Percentiles rank a stretch among this genome's conserved stretches.
Evolutionary conservation across 2,329 filamentous ascomycete species (phyloP).

Genomic region (Pseudocercospora pini-densiflorae): DNA sequence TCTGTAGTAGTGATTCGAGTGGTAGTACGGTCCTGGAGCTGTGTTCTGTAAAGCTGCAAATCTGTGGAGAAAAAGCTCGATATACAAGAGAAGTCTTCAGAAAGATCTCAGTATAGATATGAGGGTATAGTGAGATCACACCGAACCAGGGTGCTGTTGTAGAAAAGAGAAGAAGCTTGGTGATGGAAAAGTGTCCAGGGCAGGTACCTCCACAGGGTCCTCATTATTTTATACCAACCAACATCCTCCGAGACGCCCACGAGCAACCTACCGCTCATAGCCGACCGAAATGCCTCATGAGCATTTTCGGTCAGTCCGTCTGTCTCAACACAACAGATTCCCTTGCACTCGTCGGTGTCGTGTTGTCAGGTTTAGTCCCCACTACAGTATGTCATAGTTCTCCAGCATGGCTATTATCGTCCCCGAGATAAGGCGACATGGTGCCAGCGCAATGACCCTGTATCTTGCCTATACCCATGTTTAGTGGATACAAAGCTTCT

Average conservation of each 20-base stretch:
- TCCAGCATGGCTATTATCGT: conserved; percentile 25
- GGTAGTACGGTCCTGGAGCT: neutral
- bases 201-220: conserved; percentile 14
- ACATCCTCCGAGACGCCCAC: neutral
- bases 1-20: neutral
- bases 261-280: conserved; percentile 4
- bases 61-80: neutral
- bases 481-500: neutral
- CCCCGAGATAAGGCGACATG: conserved; percentile 25
- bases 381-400: conserved; percentile 30
- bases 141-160: neutral
- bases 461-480: neutral
- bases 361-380: conserved; percentile 21
- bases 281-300: neutral
- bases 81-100: neutral
- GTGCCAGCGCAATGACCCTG: neutral
- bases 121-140: conserved; percentile 4
- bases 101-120: neutral
- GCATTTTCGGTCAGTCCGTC: neutral
- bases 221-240: conserved; percentile 7
- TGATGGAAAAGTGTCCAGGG: neutral
- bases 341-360: conserved; percentile 7
- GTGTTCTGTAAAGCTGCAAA: neutral
- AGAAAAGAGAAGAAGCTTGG: conserved; percentile 1
- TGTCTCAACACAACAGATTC: conserved; percentile 16